Evolutionary conservation across 495 filamentous ascomycete genomes (phyloP).

Genomic region (Penicillium coprophilum): DNA sequence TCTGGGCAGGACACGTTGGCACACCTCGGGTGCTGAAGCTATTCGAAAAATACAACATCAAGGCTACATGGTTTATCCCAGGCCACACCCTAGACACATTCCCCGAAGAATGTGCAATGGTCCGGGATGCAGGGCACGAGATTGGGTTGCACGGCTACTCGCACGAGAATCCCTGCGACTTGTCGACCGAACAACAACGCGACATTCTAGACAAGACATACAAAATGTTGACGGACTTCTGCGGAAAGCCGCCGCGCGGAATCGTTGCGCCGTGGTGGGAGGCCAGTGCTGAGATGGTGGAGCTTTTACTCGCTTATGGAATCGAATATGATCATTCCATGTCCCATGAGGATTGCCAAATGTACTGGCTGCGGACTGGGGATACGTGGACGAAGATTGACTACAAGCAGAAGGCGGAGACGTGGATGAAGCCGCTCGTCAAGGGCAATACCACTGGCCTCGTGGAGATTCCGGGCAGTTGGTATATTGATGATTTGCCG

Average conservation of each 20-base stretch:
- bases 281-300: slow-evolving; percentile 61
- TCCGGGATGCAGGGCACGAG: slow-evolving; percentile 74
- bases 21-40: slow-evolving; percentile 68
- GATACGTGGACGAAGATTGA: slow-evolving; percentile 63
- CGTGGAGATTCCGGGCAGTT: slow-evolving; percentile 65
- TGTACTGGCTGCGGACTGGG: slow-evolving; percentile 61
- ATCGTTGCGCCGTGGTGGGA: slow-evolving; percentile 65
- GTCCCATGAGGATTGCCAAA: slow-evolving; percentile 64
- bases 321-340: slow-evolving; percentile 70
- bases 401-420: slow-evolving; percentile 53
- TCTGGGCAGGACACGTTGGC: slow-evolving; percentile 72
- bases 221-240: slow-evolving; percentile 69
- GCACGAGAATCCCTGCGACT: slow-evolving; percentile 72
- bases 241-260: slow-evolving; percentile 69
- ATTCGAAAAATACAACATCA: slow-evolving; percentile 77
- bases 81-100: slow-evolving; percentile 78
- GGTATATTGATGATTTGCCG: slow-evolving; percentile 65
- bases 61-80: slow-evolving; percentile 80
- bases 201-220: slow-evolving; percentile 76
- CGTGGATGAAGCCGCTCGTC: slow-evolving; percentile 64
- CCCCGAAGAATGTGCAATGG: slow-evolving; percentile 65
- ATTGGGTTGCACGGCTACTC: slow-evolving; percentile 75
- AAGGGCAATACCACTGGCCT: slow-evolving; percentile 43
- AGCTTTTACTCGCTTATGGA: slow-evolving; percentile 64
- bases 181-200: slow-evolving; percentile 72